Conservation (phyloP, 2,329 filamentous ascomycete genomes). For the Byssoonygena ceratinophila region DNA sequence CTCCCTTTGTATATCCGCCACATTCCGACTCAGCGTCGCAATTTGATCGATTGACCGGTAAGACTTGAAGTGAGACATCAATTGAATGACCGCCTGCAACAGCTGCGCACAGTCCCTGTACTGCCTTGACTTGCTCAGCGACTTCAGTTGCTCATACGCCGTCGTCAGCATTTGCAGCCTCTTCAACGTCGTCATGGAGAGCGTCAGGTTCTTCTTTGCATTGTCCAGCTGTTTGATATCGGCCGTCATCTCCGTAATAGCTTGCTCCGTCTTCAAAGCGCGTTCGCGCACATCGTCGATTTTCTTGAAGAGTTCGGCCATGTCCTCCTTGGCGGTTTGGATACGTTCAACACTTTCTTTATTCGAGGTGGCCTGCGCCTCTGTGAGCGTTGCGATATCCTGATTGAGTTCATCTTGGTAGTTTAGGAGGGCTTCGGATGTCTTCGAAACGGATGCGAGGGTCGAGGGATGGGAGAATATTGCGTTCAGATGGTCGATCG, state of each 20-base stretch:
- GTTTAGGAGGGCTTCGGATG: conserved; percentile 60
- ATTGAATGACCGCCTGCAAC: conserved; percentile 86
- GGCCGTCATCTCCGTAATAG: conserved; percentile 96
- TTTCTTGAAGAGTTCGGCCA: conserved; percentile 81
- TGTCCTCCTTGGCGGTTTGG: conserved; percentile 78
- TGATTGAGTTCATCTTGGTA: conserved; percentile 74
- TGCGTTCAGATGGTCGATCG: conserved; percentile 81
- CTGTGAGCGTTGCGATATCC: conserved; percentile 63
- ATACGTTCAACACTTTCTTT: conserved; percentile 83
- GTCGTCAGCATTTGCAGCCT: conserved; percentile 96
- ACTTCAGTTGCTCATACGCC: conserved; percentile 90
- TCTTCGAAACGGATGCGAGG: conserved; percentile 62
- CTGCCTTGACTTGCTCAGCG: conserved; percentile 71
- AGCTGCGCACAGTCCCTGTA: conserved; percentile 92
- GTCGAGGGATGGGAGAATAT: conserved; percentile 86
- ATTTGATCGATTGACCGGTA: conserved; percentile 98
- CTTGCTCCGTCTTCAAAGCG: conserved; percentile 82
- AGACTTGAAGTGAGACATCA: conserved; percentile 97
- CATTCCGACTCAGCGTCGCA: conserved; percentile 79
- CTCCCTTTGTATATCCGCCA: conserved; percentile 85
- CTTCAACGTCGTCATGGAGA: conserved; percentile 97
- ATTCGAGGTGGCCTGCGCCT: conserved; percentile 70
- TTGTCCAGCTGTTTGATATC: conserved; percentile 96
- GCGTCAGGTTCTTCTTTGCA: conserved; percentile 89
- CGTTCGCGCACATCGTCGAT: conserved; percentile 86